phyloP scores from a whole-genome alignment of 148 eudicot genomes.

The Silene conica region DNA sequence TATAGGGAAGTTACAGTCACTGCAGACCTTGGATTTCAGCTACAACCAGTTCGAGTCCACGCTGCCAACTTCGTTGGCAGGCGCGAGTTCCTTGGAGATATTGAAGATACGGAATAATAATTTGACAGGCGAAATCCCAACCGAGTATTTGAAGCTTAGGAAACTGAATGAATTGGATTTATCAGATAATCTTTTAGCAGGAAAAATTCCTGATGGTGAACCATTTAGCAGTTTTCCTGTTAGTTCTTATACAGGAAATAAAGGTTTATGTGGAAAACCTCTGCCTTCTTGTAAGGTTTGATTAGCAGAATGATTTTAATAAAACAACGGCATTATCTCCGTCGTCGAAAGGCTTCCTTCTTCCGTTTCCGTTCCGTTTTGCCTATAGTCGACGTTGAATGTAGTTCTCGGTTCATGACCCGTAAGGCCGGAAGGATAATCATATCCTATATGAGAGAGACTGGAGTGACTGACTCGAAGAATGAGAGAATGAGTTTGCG shows the following conservation, averaged over 20 bases:
- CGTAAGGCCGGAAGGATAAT: not conserved
- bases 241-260: slow-evolving; percentile 46
- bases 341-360: not conserved
- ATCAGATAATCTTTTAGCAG: slow-evolving; percentile 44
- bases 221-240: slow-evolving; percentile 46
- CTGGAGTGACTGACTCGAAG: too few relatives aligned
- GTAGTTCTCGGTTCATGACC: not conserved
- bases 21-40: slow-evolving; percentile 49
- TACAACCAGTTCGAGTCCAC: slow-evolving; percentile 31
- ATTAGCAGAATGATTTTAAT: not conserved
- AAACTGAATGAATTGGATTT: slow-evolving; percentile 43
- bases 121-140: slow-evolving; percentile 40
- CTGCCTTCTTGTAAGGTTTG: slow-evolving; percentile 41
- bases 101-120: slow-evolving; percentile 43
- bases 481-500: too few relatives aligned
- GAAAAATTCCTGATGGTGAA: slow-evolving; percentile 46
- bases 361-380: too few relatives aligned
- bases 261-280: slow-evolving; percentile 49
- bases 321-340: not conserved
- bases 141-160: slow-evolving; percentile 30
- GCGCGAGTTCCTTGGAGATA: slow-evolving; percentile 34
- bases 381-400: too few relatives aligned
- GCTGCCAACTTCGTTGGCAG: slow-evolving; percentile 36
- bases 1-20: slow-evolving; percentile 28
- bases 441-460: not conserved